phyloP scores from a whole-genome alignment of 1,284 basidiomycete species.

The Pisolithus thermaeus region DNA sequence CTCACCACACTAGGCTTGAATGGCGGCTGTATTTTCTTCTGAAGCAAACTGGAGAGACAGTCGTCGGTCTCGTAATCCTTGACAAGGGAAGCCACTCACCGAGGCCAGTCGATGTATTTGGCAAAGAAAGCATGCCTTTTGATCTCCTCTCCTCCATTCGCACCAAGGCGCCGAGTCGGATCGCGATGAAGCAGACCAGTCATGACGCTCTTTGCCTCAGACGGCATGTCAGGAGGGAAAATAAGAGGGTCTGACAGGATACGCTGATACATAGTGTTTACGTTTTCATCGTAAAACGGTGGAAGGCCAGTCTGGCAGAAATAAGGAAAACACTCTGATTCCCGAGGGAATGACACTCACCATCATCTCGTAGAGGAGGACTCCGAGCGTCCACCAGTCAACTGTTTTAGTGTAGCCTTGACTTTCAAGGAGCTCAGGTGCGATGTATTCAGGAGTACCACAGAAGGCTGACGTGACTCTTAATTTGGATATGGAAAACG shows the following conservation, averaged over 20 bases:
- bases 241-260: conserved; percentile 92
- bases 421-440: conserved; percentile 91
- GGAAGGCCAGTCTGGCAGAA: conserved; percentile 79
- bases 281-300: conserved; percentile 98
- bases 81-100: conserved; percentile 31
- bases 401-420: conserved; percentile 99
- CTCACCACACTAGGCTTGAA: conserved; percentile 96
- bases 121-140: conserved; percentile 96
- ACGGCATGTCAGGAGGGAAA: conserved; percentile 87
- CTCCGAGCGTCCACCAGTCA: conserved; percentile 99
- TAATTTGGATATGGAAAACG: neutral
- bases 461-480: conserved; percentile 72
- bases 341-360: conserved; percentile 30
- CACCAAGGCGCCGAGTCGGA: conserved; percentile 79
- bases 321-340: neutral
- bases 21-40: conserved; percentile 95
- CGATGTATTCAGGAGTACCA: conserved; percentile 98
- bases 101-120: conserved; percentile 89
- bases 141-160: conserved; percentile 94
- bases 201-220: conserved; percentile 88
- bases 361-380: conserved; percentile 98
- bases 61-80: conserved; percentile 4
- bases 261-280: conserved; percentile 97
- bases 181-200: conserved; percentile 86
- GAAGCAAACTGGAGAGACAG: conserved; percentile 53